Conservation (phyloP, 2,329 filamentous ascomycete genomes). For the Cercospora zeae-maydis region DNA sequence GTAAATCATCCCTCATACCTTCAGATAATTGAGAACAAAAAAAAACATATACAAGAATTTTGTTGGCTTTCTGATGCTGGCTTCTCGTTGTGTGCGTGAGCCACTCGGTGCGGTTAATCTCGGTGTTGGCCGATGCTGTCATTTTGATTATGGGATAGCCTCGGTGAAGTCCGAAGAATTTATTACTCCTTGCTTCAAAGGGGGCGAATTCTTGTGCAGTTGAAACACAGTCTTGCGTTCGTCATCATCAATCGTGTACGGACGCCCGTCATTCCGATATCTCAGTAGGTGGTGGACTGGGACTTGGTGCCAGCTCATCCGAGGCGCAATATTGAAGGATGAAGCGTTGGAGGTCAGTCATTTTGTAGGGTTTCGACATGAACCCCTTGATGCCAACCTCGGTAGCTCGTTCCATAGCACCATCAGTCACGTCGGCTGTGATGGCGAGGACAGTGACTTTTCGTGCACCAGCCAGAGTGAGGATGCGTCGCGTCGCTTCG, state of each 20-base stretch:
- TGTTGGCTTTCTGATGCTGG: too few relatives aligned
- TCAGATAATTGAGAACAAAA: too few relatives aligned
- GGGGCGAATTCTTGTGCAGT: too few relatives aligned
- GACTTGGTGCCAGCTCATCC: neutral
- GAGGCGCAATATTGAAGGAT: conserved; percentile 49
- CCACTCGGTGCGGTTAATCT: too few relatives aligned
- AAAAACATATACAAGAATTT: too few relatives aligned
- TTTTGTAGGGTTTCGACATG: conserved; percentile 65
- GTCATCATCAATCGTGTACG: neutral
- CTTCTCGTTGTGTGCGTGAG: too few relatives aligned
- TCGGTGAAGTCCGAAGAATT: too few relatives aligned
- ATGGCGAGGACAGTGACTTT: conserved; percentile 56
- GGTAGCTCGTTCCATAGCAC: conserved; percentile 57
- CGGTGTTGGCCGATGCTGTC: too few relatives aligned
- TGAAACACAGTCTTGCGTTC: too few relatives aligned
- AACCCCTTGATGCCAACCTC: conserved; percentile 65
- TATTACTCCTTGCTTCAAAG: too few relatives aligned
- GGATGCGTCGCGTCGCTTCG: conserved; percentile 62
- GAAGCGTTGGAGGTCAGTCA: conserved; percentile 59
- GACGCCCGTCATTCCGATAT: neutral
- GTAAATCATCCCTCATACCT: too few relatives aligned
- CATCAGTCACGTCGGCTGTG: conserved; percentile 64
- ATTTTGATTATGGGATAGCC: too few relatives aligned
- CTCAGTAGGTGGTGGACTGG: neutral
- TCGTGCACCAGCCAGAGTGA: conserved; percentile 44